phyloP scores from a whole-genome alignment of 2,329 filamentous ascomycete genomes.

The Tympanopsis confertula region DNA sequence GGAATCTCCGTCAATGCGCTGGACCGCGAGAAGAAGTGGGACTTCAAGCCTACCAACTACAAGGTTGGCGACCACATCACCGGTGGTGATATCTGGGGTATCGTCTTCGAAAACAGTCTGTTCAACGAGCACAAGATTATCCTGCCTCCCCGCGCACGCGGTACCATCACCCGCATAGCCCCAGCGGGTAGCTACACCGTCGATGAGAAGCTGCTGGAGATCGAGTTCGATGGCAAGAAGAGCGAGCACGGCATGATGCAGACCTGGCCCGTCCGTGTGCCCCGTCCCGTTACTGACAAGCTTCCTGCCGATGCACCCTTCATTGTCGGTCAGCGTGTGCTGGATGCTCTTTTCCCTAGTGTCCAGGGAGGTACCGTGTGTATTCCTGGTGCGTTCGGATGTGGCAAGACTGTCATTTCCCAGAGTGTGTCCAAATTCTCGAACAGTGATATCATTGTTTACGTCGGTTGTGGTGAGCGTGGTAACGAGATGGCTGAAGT shows the following conservation, averaged over 20 bases:
- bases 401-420: constrained; percentile 97
- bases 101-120: constrained; percentile 90
- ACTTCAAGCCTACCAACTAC: constrained; percentile 74
- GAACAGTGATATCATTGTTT: constrained; percentile 97
- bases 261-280: constrained; percentile 92
- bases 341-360: constrained; percentile 90
- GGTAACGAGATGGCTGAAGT: constrained; percentile 99
- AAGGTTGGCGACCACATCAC: constrained; percentile 97
- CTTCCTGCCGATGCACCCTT: constrained; percentile 80
- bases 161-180: constrained; percentile 84
- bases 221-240: constrained; percentile 96
- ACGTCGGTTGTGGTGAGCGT: constrained; percentile 86
- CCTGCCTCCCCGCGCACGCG: constrained; percentile 76
- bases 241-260: constrained; percentile 97
- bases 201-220: constrained; percentile 82
- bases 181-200: constrained; percentile 88
- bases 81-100: constrained; percentile 91
- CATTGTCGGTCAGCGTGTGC: constrained; percentile 89
- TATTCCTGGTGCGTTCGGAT: constrained; percentile 96
- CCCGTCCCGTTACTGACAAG: constrained; percentile 84
- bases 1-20: constrained; percentile 81
- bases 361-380: constrained; percentile 96
- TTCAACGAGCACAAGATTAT: constrained; percentile 88
- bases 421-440: constrained; percentile 99
- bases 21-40: constrained; percentile 88